Evolutionary conservation across 805 yeast genomes (phyloP).

Genomic region (Candida ortonii): DNA sequence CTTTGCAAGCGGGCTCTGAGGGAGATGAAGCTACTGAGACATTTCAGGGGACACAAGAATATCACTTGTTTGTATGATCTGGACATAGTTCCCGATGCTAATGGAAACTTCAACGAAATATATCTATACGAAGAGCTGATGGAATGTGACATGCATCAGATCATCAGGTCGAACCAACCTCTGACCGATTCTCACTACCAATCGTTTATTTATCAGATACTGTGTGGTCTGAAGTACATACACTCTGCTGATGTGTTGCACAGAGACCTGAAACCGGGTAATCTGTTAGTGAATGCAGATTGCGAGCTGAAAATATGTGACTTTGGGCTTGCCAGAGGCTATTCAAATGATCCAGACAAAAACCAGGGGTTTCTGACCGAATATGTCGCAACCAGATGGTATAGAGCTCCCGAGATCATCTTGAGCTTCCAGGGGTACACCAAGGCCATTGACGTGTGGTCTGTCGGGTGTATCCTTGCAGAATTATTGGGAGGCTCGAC

Average conservation of each 20-base stretch:
- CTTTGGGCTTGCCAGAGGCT: conserved; percentile 94
- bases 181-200: conserved; percentile 94
- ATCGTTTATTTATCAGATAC: conserved; percentile 83
- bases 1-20: conserved; percentile 88
- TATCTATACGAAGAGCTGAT: conserved; percentile 93
- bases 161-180: conserved; percentile 89
- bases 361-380: conserved; percentile 95
- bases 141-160: conserved; percentile 99
- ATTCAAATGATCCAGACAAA: conserved; percentile 73
- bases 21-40: conserved; percentile 84
- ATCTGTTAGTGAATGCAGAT: conserved; percentile 88
- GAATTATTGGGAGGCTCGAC: conserved; percentile 91
- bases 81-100: conserved; percentile 76
- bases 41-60: conserved; percentile 94
- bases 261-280: conserved; percentile 93
- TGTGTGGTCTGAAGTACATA: conserved; percentile 90
- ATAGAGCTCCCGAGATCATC: conserved; percentile 98
- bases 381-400: conserved; percentile 98
- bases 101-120: conserved; percentile 79
- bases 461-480: conserved; percentile 95
- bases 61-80: conserved; percentile 93
- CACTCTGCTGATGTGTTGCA: conserved; percentile 96
- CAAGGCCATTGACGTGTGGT: conserved; percentile 96
- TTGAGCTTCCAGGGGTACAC: conserved; percentile 91
- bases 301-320: conserved; percentile 96